Evolutionary conservation across 148 eudicot species (phyloP).

Genomic region (Camellia granthamiana): DNA sequence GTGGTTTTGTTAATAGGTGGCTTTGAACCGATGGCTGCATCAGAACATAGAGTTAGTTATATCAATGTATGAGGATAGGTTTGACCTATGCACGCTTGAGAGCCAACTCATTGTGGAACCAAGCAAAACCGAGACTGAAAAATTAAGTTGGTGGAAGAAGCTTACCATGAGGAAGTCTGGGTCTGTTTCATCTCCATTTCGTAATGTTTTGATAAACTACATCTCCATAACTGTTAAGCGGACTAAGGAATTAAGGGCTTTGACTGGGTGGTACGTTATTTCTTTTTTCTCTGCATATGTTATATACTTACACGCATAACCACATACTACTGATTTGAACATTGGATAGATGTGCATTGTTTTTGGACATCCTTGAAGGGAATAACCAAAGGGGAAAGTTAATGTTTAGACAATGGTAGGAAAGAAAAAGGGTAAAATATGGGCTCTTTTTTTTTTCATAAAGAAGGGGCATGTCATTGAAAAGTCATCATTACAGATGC

Average conservation of each 20-base stretch:
- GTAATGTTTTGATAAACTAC: conserved; percentile 39
- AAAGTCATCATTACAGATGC: too few species aligned
- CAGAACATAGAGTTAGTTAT: conserved; percentile 84
- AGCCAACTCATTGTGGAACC: conserved; percentile 40
- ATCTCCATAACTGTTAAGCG: conserved; percentile 66
- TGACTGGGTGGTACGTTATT: conserved; percentile 75
- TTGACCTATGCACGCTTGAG: conserved; percentile 69
- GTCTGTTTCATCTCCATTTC: conserved; percentile 32
- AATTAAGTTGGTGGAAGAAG: conserved; percentile 70
- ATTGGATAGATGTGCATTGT: background rate
- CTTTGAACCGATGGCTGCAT: conserved; percentile 81
- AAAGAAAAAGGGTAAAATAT: background rate
- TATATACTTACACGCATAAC: background rate
- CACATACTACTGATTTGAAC: background rate
- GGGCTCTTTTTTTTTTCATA: too few species aligned
- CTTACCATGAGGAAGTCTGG: conserved; percentile 43
- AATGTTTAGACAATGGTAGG: background rate
- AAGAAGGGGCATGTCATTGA: too few species aligned
- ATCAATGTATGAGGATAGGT: conserved; percentile 90
- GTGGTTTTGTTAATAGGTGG: conserved; percentile 57
- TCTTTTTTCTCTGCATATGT: conserved; percentile 1
- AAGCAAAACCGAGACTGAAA: conserved; percentile 30
- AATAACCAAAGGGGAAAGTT: background rate
- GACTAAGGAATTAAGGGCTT: conserved; percentile 78
- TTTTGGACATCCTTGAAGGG: conserved; percentile 3